These are phyloP conservation scores for Leucosporidium yakuticum DNA, from an alignment of 768 basidiomycete species.

Conservation along the genomic window DNA sequence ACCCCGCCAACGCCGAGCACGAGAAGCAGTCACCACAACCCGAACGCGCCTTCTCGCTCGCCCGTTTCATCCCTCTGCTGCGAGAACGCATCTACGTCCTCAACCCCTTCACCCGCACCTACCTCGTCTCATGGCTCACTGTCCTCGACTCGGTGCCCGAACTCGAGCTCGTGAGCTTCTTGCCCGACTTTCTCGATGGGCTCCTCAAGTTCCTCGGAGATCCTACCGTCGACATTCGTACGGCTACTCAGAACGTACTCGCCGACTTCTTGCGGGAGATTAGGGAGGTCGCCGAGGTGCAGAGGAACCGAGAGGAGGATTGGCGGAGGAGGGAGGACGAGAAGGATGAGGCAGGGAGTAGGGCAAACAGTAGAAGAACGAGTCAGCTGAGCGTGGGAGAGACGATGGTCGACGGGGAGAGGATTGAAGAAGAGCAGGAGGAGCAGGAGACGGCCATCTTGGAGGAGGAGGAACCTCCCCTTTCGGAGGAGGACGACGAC, in stretches of 20 bases:
- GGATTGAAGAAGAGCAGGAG: slow-evolving; percentile 45
- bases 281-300: slow-evolving; percentile 60
- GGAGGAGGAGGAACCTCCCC: slow-evolving; percentile 29
- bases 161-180: slow-evolving; percentile 84
- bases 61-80: slow-evolving; percentile 88
- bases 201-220: slow-evolving; percentile 95
- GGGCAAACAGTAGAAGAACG: neutral
- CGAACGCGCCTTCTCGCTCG: slow-evolving; percentile 81
- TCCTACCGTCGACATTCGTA: slow-evolving; percentile 84
- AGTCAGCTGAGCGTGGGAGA: neutral
- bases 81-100: slow-evolving; percentile 90
- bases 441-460: slow-evolving; percentile 15
- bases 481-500: slow-evolving; percentile 29
- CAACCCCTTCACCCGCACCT: slow-evolving; percentile 90
- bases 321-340: slow-evolving; percentile 17
- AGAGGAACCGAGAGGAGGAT: slow-evolving; percentile 7
- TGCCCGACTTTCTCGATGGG: slow-evolving; percentile 91
- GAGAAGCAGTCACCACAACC: slow-evolving; percentile 47
- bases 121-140: slow-evolving; percentile 94
- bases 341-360: neutral
- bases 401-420: slow-evolving; percentile 42
- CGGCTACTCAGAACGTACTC: slow-evolving; percentile 74
- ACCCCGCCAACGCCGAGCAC: slow-evolving; percentile 54
- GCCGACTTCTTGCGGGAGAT: slow-evolving; percentile 88
- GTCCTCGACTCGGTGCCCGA: slow-evolving; percentile 95